phyloP scores from a whole-genome alignment of 768 basidiomycete genomes.

The Neoboletus subvelutipes region DNA sequence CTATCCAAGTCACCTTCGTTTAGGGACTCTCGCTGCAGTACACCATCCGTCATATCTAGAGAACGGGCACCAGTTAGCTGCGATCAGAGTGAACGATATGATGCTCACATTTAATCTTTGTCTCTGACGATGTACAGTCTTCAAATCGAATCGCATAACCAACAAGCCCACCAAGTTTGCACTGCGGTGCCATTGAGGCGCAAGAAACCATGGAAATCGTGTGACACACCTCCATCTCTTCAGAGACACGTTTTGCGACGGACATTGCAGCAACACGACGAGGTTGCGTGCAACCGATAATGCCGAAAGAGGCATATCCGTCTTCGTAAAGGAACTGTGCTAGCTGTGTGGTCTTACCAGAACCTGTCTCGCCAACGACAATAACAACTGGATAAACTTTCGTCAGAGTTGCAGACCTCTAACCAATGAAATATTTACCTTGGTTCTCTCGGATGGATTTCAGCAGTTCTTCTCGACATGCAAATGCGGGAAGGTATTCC shows the following conservation, averaged over 20 bases:
- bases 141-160: slow-evolving; percentile 99
- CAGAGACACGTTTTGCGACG: slow-evolving; percentile 99
- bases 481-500: slow-evolving; percentile 97
- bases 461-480: slow-evolving; percentile 91
- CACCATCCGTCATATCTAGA: slow-evolving; percentile 98
- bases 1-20: slow-evolving; percentile 98
- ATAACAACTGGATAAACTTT: slow-evolving; percentile 63
- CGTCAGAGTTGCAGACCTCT: background rate
- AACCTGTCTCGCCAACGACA: slow-evolving; percentile 99
- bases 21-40: slow-evolving; percentile 93
- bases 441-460: slow-evolving; percentile 91
- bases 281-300: slow-evolving; percentile 97
- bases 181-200: slow-evolving; percentile 41
- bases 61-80: background rate
- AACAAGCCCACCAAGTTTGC: slow-evolving; percentile 86
- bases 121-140: slow-evolving; percentile 91
- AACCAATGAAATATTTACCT: slow-evolving; percentile 47
- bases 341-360: slow-evolving; percentile 97
- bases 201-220: background rate
- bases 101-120: slow-evolving; percentile 91
- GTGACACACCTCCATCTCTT: slow-evolving; percentile 89
- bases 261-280: slow-evolving; percentile 99
- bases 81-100: background rate
- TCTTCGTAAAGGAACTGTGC: slow-evolving; percentile 97
- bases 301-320: slow-evolving; percentile 85